Percentiles rank a stretch among this genome's conserved stretches.
These are phyloP conservation scores for Pichia insulana DNA, from an alignment of 805 yeast species.

Conservation along the genomic window DNA sequence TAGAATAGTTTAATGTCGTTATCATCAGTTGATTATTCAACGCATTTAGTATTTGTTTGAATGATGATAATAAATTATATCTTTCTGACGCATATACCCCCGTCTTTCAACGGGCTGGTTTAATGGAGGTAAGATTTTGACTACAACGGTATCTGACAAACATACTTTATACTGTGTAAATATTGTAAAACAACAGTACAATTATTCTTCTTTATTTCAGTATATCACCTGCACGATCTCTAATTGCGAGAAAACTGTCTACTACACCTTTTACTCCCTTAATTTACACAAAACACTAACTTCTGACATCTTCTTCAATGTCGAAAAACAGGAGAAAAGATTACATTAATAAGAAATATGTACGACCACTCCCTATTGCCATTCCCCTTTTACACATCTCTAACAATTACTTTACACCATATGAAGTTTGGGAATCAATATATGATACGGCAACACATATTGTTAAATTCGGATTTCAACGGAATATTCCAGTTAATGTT, in stretches of 20 bases:
- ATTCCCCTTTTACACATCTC: constrained; percentile 6
- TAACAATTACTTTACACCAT: constrained; percentile 3
- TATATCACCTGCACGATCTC: no score
- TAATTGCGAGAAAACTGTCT: no score
- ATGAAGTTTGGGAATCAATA: constrained; percentile 5
- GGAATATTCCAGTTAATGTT: neutral
- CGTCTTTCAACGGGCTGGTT: constrained; percentile 18
- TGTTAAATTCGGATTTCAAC: constrained; percentile 1
- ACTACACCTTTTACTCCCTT: no score
- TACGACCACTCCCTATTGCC: constrained; percentile 9
- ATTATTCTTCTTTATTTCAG: no score
- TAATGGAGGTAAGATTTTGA: constrained; percentile 20
- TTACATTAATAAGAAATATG: constrained; percentile 4
- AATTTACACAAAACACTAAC: no score
- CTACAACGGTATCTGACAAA: constrained; percentile 33
- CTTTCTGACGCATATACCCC: constrained; percentile 16
- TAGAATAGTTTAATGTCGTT: no score
- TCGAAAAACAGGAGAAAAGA: constrained; percentile 5
- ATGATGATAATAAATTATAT: constrained; percentile 14
- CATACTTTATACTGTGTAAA: neutral
- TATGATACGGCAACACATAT: constrained; percentile 5
- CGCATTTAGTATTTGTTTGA: neutral
- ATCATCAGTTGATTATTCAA: neutral
- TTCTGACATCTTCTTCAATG: neutral
- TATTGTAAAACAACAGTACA: no score